These are phyloP conservation scores for Neurospora sp. DNA, from an alignment of 495 filamentous ascomycete species.

Conservation along the genomic window DNA sequence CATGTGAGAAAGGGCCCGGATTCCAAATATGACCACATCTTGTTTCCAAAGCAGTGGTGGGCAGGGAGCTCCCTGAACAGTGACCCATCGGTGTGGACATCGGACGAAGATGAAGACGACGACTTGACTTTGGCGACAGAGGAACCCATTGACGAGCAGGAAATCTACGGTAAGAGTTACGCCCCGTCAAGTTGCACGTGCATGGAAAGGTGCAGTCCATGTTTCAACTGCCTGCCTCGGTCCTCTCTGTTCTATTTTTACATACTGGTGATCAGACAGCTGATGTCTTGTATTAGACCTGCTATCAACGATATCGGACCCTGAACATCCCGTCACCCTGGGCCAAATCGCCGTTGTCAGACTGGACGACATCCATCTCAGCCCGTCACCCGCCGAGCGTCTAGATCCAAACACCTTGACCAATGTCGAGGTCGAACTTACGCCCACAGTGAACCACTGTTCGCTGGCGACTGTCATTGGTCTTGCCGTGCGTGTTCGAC, in stretches of 20 bases:
- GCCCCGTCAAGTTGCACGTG: background rate
- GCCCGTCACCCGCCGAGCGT: conserved; percentile 46
- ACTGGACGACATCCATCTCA: conserved; percentile 79
- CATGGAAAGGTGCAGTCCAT: background rate
- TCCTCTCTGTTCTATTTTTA: conserved; percentile 8
- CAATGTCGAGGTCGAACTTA: conserved; percentile 61
- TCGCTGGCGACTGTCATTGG: conserved; percentile 94
- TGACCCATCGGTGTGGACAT: conserved; percentile 11
- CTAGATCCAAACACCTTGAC: conserved; percentile 35
- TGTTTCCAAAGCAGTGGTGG: conserved; percentile 24
- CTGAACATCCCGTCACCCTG: conserved; percentile 88
- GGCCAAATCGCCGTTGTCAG: conserved; percentile 89
- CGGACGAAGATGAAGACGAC: conserved; percentile 37
- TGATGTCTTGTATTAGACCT: conserved; percentile 56
- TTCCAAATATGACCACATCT: conserved; percentile 25
- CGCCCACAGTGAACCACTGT: conserved; percentile 96
- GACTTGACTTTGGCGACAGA: conserved; percentile 50
- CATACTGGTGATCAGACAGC: conserved; percentile 17
- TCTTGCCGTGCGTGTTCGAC: conserved; percentile 78
- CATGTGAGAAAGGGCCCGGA: conserved; percentile 18
- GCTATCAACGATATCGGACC: conserved; percentile 87
- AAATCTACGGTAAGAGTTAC: conserved; percentile 69
- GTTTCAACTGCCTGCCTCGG: background rate
- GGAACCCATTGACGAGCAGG: conserved; percentile 90
- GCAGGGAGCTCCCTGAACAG: conserved; percentile 7